phyloP scores from a whole-genome alignment of 164 flowering plant species.

The Macadamia tetraphylla region DNA sequence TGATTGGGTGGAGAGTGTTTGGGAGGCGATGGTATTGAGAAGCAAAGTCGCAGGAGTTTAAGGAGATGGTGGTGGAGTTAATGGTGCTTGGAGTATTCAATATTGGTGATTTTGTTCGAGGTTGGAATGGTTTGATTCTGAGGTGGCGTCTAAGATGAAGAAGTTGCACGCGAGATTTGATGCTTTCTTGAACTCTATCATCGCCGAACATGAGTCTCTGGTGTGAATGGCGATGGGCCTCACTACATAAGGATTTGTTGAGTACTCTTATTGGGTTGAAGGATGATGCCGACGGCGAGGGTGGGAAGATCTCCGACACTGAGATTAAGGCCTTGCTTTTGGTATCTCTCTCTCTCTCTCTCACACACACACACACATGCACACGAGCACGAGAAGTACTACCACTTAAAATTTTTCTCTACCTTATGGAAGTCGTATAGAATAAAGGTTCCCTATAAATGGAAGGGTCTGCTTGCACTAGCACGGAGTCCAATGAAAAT shows the following conservation, averaged over 20 bases:
- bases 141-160: slow-evolving; percentile 71
- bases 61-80: slow-evolving; percentile 80
- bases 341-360: slow-evolving; percentile 32
- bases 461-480: no score
- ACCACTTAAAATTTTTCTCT: not conserved
- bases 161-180: slow-evolving; percentile 70
- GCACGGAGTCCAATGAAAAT: no score
- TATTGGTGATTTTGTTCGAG: slow-evolving; percentile 69
- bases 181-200: slow-evolving; percentile 35
- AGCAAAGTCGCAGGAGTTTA: slow-evolving; percentile 61
- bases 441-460: no score
- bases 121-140: slow-evolving; percentile 71
- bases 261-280: slow-evolving; percentile 46
- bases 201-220: slow-evolving; percentile 51
- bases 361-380: no score
- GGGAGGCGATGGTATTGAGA: slow-evolving; percentile 33
- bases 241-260: slow-evolving; percentile 34
- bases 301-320: slow-evolving; percentile 51
- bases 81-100: slow-evolving; percentile 81
- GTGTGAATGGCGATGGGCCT: not conserved
- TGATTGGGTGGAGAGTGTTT: slow-evolving; percentile 71
- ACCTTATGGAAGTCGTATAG: no score
- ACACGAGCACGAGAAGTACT: no score
- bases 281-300: slow-evolving; percentile 42
- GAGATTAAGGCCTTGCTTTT: slow-evolving; percentile 83